Conservation (phyloP, 164 flowering plant genomes). For the Warburgia ugandensis region DNA sequence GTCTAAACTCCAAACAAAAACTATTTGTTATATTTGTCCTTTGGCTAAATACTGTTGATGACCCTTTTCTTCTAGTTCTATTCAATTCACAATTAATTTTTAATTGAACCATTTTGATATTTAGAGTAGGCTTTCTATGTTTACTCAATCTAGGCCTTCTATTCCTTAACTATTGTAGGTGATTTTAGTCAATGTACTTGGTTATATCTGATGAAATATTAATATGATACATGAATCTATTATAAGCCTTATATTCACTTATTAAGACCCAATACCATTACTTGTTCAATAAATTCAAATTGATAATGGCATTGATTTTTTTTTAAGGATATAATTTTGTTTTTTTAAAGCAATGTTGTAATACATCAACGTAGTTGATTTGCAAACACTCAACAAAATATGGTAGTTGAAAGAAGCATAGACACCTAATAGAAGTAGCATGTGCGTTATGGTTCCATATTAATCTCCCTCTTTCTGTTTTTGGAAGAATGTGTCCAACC, state of each 20-base stretch:
- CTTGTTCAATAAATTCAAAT: background rate
- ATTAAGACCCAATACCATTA: background rate
- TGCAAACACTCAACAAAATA: background rate
- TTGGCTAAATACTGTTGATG: background rate
- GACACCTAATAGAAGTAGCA: background rate
- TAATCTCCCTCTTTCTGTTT: background rate
- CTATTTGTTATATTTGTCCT: background rate
- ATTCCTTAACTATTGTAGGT: background rate
- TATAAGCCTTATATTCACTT: background rate
- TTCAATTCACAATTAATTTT: background rate
- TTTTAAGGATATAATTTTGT: too few relatives aligned
- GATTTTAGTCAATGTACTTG: background rate
- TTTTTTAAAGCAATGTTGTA: background rate
- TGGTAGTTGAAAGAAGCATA: background rate
- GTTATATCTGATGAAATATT: background rate
- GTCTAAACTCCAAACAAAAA: too few relatives aligned
- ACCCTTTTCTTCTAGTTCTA: background rate
- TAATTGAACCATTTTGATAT: background rate
- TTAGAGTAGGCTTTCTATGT: background rate
- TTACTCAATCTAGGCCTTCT: background rate
- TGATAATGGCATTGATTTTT: background rate
- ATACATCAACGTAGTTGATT: background rate
- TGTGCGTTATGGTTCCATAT: background rate
- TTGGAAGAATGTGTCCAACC: background rate
- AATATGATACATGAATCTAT: background rate